These are phyloP conservation scores for Clausena lansium DNA, from an alignment of 345 rosid genomes.

Conservation along the genomic window DNA sequence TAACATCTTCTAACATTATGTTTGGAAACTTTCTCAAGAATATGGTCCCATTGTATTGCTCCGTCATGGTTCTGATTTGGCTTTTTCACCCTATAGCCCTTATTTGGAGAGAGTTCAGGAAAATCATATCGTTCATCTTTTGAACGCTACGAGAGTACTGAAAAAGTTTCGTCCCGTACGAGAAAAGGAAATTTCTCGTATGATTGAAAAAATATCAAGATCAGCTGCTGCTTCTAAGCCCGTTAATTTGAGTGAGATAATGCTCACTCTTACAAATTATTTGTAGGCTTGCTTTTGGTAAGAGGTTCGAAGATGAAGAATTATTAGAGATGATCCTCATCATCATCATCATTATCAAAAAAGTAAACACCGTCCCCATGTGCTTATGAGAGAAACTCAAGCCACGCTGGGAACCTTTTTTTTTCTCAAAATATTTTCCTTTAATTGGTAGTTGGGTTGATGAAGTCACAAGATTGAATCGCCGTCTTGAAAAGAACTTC, in stretches of 20 bases:
- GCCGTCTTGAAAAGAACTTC: slow-evolving; percentile 33
- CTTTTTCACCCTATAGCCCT: too few species aligned
- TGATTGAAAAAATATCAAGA: background rate
- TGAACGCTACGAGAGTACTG: background rate
- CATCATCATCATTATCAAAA: slow-evolving; percentile 8
- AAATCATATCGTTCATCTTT: background rate
- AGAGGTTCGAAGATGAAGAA: slow-evolving; percentile 29
- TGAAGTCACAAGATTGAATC: slow-evolving; percentile 26
- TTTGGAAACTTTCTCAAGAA: too few species aligned
- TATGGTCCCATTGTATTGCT: too few species aligned
- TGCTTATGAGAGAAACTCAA: slow-evolving; percentile 31
- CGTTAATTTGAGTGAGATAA: background rate
- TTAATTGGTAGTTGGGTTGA: slow-evolving; percentile 39
- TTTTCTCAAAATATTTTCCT: slow-evolving; percentile 41
- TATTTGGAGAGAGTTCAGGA: too few species aligned
- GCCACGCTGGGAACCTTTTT: slow-evolving; percentile 33
- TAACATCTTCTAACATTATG: too few species aligned
- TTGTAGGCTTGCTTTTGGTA: background rate
- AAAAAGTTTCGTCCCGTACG: background rate
- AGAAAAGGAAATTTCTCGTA: background rate
- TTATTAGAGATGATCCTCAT: too few species aligned
- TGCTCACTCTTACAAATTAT: background rate
- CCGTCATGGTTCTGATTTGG: too few species aligned
- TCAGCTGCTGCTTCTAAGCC: background rate
- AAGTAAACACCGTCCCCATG: slow-evolving; percentile 18